Evolutionary conservation across 78 protist species (phyloP).

Genomic region (Acrasis kona): DNA sequence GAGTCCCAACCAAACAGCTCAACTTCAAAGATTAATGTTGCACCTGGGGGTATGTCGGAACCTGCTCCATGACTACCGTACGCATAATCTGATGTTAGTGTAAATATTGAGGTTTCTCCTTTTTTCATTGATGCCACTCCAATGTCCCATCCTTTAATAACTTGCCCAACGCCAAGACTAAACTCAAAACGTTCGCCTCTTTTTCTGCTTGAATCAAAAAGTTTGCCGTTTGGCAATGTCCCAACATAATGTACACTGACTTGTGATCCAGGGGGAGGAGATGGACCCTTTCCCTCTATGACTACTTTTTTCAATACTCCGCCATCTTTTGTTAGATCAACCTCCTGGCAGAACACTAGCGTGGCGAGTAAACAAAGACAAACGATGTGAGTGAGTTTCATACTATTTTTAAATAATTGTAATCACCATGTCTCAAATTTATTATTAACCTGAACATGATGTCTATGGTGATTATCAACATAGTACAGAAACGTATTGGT

Average conservation of each 20-base stretch:
- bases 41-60: neutral
- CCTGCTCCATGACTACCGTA: slow-evolving; percentile 18
- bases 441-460: too few species aligned
- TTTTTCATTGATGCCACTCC: slow-evolving; percentile 9
- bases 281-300: neutral
- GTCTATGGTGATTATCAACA: too few species aligned
- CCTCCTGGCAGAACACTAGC: too few species aligned
- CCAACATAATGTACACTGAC: neutral
- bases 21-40: neutral
- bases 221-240: neutral
- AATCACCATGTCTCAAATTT: too few species aligned
- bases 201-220: slow-evolving; percentile 1
- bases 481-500: too few species aligned
- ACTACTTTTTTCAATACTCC: neutral
- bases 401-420: too few species aligned
- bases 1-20: slow-evolving; percentile 4
- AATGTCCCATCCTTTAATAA: slow-evolving; percentile 44
- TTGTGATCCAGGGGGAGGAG: neutral
- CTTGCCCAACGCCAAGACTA: slow-evolving; percentile 42
- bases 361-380: too few species aligned
- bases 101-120: slow-evolving; percentile 12
- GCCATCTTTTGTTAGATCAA: neutral
- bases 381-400: too few species aligned
- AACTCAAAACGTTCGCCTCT: slow-evolving; percentile 42
- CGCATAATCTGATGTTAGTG: slow-evolving; percentile 13